phyloP scores from a whole-genome alignment of 768 basidiomycete species.

The Pleurotus pulmonarius region DNA sequence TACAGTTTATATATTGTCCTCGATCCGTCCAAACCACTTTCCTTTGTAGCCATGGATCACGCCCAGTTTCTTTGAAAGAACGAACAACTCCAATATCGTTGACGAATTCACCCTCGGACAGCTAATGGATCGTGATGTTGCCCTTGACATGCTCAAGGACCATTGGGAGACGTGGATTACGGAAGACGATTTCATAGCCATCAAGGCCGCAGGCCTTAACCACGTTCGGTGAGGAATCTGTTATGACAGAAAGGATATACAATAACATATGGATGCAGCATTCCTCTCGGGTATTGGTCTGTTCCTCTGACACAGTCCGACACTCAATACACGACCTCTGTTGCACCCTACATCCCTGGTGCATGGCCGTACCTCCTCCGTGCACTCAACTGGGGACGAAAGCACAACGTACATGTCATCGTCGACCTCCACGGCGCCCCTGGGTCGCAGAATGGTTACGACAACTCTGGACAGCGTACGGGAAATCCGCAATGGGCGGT shows the following conservation, averaged over 20 bases:
- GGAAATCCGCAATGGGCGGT: slow-evolving; percentile 52
- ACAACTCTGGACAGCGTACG: slow-evolving; percentile 71
- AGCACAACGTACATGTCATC: slow-evolving; percentile 62
- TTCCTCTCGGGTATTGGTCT: slow-evolving; percentile 78
- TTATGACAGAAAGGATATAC: neutral
- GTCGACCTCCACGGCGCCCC: slow-evolving; percentile 77
- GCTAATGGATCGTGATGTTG: slow-evolving; percentile 39
- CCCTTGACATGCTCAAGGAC: slow-evolving; percentile 37
- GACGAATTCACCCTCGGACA: slow-evolving; percentile 64
- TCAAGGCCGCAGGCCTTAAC: slow-evolving; percentile 63
- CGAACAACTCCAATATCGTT: slow-evolving; percentile 49
- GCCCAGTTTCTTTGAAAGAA: slow-evolving; percentile 66
- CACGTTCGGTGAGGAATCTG: slow-evolving; percentile 54
- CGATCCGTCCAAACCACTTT: neutral
- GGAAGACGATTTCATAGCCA: slow-evolving; percentile 65
- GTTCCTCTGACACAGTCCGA: slow-evolving; percentile 58
- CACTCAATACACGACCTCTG: slow-evolving; percentile 43
- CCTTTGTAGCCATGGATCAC: slow-evolving; percentile 70
- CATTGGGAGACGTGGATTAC: slow-evolving; percentile 70
- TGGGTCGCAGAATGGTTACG: slow-evolving; percentile 64
- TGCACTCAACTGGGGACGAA: slow-evolving; percentile 61
- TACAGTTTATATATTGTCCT: neutral
- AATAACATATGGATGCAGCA: slow-evolving; percentile 31
- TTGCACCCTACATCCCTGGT: slow-evolving; percentile 54
- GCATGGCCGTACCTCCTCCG: slow-evolving; percentile 68